These are phyloP conservation scores for Neopestalotiopsis clavispora DNA, from an alignment of 2,329 filamentous ascomycete genomes.

Conservation along the genomic window DNA sequence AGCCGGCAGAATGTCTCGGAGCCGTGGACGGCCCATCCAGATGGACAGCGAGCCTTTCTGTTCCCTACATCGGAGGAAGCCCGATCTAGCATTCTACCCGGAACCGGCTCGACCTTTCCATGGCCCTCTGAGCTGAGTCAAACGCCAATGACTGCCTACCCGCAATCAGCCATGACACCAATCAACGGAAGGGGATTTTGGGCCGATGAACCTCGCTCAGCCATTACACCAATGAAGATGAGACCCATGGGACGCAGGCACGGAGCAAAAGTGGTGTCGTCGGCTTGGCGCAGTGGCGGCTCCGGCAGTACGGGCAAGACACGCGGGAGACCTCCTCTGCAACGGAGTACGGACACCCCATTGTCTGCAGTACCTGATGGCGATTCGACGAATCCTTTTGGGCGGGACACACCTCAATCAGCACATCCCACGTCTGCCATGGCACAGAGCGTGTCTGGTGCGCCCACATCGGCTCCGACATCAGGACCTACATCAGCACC, in stretches of 20 bases:
- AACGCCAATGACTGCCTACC: constrained; percentile 72
- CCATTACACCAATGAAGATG: constrained; percentile 69
- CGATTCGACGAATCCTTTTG: constrained; percentile 48
- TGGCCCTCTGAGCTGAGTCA: constrained; percentile 60
- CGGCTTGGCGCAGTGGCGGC: constrained; percentile 79
- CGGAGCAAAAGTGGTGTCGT: constrained; percentile 84
- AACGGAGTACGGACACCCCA: constrained; percentile 65
- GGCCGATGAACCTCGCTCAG: constrained; percentile 75
- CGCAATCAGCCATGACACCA: constrained; percentile 79
- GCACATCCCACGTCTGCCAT: constrained; percentile 30
- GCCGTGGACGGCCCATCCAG: constrained; percentile 53
- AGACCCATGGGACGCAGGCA: constrained; percentile 65
- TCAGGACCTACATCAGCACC: constrained; percentile 9
- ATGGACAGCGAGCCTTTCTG: constrained; percentile 41
- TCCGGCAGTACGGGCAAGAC: constrained; percentile 70
- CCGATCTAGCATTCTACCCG: constrained; percentile 41
- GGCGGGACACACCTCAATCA: constrained; percentile 25
- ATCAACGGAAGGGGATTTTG: constrained; percentile 58
- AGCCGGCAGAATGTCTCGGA: constrained; percentile 58
- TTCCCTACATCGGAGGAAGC: constrained; percentile 43
- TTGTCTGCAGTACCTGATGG: constrained; percentile 71
- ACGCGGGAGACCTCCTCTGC: constrained; percentile 79
- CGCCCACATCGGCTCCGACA: constrained; percentile 27
- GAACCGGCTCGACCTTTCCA: constrained; percentile 39
- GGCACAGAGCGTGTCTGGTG: constrained; percentile 29